A percentile compares a stretch with the other conserved stretches of the same genome.
Conservation (phyloP, 2,329 filamentous ascomycete species). For the Pezicula carpinea region DNA sequence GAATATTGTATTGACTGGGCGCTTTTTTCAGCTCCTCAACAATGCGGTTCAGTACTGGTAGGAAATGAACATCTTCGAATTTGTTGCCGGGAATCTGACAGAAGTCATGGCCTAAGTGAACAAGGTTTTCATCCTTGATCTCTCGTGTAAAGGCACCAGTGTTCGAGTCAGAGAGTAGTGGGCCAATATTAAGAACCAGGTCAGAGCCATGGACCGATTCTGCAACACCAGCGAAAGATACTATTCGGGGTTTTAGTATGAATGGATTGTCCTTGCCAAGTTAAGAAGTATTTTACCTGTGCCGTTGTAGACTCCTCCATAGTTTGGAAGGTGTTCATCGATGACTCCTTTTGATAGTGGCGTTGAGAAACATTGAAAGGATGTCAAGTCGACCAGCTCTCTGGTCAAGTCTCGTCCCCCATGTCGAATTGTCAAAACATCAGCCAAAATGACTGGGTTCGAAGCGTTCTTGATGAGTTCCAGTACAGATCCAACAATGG, state of each 20-base stretch:
- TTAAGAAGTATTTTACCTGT: slow-evolving; percentile 27
- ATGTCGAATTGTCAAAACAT: slow-evolving; percentile 37
- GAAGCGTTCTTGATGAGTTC: slow-evolving; percentile 39
- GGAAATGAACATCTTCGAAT: slow-evolving; percentile 49
- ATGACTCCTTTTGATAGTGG: slow-evolving; percentile 46
- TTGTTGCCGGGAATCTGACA: slow-evolving; percentile 20
- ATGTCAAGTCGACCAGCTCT: slow-evolving; percentile 36
- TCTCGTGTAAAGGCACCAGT: slow-evolving; percentile 33
- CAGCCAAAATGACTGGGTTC: slow-evolving; percentile 46
- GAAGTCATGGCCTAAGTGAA: slow-evolving; percentile 17
- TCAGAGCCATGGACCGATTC: slow-evolving; percentile 38
- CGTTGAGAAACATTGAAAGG: slow-evolving; percentile 43
- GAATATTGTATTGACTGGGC: slow-evolving; percentile 8
- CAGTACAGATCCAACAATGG: slow-evolving; percentile 31
- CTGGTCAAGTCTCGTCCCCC: slow-evolving; percentile 22
- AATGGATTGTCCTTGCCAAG: not conserved
- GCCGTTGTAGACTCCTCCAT: slow-evolving; percentile 45
- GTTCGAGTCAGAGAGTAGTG: slow-evolving; percentile 43
- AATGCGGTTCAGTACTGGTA: slow-evolving; percentile 68
- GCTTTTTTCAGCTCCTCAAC: slow-evolving; percentile 31
- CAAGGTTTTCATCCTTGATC: slow-evolving; percentile 26
- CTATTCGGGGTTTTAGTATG: slow-evolving; percentile 3
- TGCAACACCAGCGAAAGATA: slow-evolving; percentile 25
- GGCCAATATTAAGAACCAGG: slow-evolving; percentile 41
- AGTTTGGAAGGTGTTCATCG: slow-evolving; percentile 41